Evolutionary conservation across 768 basidiomycete genomes (phyloP).

Genomic region (Lactarius evosmus): DNA sequence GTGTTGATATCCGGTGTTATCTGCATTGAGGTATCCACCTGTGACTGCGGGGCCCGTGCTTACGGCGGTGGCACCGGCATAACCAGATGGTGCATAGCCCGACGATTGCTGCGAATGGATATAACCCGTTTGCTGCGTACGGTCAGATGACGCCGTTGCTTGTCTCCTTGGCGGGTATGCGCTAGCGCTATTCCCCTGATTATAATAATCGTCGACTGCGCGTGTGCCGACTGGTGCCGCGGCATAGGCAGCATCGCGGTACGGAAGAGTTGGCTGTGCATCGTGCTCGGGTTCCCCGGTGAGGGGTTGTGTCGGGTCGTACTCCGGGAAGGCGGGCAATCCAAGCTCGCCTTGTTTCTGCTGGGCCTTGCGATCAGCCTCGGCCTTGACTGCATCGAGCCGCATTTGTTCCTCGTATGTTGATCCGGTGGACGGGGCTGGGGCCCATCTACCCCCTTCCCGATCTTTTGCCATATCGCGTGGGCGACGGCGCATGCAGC

Average conservation of each 20-base stretch:
- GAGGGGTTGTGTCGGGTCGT: conserved; percentile 58
- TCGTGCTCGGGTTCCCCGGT: conserved; percentile 56
- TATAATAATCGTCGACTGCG: conserved; percentile 75
- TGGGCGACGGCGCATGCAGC: conserved; percentile 67
- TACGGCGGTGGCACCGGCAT: conserved; percentile 32
- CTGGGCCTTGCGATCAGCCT: conserved; percentile 75
- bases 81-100: conserved; percentile 40
- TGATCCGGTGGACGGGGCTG: conserved; percentile 30
- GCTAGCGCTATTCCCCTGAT: conserved; percentile 38
- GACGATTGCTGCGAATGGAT: conserved; percentile 41
- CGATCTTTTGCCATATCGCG: conserved; percentile 35
- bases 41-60: conserved; percentile 22
- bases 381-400: conserved; percentile 82
- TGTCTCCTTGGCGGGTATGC: conserved; percentile 43
- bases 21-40: conserved; percentile 8
- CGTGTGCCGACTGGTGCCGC: conserved; percentile 62
- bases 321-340: conserved; percentile 72
- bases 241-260: conserved; percentile 53
- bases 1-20: conserved; percentile 31
- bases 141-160: conserved; percentile 25
- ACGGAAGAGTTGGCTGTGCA: conserved; percentile 21
- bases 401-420: conserved; percentile 65
- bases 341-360: conserved; percentile 60
- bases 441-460: conserved; percentile 21
- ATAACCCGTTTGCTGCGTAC: conserved; percentile 38